phyloP scores from a whole-genome alignment of 1,284 basidiomycete species.

The Sanguinoderma infundibulare region DNA sequence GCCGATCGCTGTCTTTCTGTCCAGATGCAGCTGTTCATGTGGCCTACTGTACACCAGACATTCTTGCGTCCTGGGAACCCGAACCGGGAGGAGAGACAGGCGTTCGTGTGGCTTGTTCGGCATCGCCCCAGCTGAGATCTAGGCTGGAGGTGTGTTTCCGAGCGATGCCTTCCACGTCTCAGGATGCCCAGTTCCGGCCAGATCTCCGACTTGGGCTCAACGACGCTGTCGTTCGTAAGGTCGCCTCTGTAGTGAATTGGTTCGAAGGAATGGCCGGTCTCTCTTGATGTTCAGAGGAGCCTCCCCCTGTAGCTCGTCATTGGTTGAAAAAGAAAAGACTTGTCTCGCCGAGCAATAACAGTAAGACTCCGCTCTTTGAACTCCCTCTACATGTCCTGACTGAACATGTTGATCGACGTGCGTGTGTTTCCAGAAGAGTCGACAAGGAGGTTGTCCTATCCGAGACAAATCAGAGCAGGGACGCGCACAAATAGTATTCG shows the following conservation, averaged over 20 bases:
- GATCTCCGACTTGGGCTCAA: constrained; percentile 72
- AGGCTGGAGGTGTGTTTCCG: constrained; percentile 72
- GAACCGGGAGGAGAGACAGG: constrained; percentile 15
- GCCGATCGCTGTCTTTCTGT: constrained; percentile 14
- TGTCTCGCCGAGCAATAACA: not conserved
- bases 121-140: constrained; percentile 66
- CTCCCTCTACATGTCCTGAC: constrained; percentile 21
- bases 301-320: no score
- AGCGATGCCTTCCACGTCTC: constrained; percentile 66
- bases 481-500: not conserved
- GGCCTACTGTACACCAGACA: constrained; percentile 45
- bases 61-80: constrained; percentile 49
- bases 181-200: constrained; percentile 65
- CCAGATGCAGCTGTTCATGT: not conserved
- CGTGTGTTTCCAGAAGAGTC: constrained; percentile 35
- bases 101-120: constrained; percentile 53
- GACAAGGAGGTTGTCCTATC: constrained; percentile 40
- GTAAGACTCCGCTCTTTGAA: no score
- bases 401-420: constrained; percentile 40
- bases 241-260: constrained; percentile 69
- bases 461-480: not conserved
- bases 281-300: no score
- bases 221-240: constrained; percentile 68
- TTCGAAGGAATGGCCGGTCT: constrained; percentile 71
- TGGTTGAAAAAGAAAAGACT: no score